Evolutionary conservation across 495 filamentous ascomycete species (phyloP).

Genomic region (Trichoderma orchidacearum): DNA sequence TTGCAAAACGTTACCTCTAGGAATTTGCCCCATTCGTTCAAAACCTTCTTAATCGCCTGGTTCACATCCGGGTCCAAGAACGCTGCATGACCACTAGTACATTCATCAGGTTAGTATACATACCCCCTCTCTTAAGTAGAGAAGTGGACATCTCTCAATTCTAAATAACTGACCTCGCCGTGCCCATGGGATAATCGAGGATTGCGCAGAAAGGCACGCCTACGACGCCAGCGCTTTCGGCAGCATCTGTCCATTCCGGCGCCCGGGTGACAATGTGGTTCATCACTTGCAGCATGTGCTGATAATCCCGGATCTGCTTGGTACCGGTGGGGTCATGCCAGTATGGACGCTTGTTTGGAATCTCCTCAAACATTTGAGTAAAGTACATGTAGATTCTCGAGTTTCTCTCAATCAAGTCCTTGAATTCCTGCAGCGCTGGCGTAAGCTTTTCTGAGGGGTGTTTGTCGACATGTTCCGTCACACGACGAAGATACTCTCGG

Average conservation of each 20-base stretch:
- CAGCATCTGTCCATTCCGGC: constrained; percentile 45
- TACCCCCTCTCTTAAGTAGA: not conserved
- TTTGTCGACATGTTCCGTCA: constrained; percentile 30
- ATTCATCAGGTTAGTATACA: not conserved
- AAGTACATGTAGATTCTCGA: constrained; percentile 38
- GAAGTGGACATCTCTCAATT: constrained; percentile 24
- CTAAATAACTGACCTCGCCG: constrained; percentile 42
- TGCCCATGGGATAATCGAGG: constrained; percentile 64
- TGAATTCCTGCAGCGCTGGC: constrained; percentile 32
- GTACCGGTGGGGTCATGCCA: constrained; percentile 41
- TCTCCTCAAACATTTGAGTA: constrained; percentile 50
- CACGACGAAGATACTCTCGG: constrained; percentile 30
- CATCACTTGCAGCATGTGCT: constrained; percentile 50
- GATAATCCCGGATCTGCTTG: constrained; percentile 46
- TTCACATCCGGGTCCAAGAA: constrained; percentile 60
- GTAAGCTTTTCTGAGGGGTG: constrained; percentile 24
- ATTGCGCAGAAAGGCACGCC: constrained; percentile 56
- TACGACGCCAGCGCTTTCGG: constrained; percentile 43
- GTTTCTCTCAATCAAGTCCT: constrained; percentile 31
- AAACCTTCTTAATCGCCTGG: constrained; percentile 48
- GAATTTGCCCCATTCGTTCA: constrained; percentile 54
- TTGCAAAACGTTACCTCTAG: constrained; percentile 21
- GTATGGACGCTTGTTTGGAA: constrained; percentile 46
- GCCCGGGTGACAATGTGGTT: constrained; percentile 49
- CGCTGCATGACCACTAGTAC: constrained; percentile 41